phyloP scores from a whole-genome alignment of 106 monocot species.

The Acorus calamus region DNA sequence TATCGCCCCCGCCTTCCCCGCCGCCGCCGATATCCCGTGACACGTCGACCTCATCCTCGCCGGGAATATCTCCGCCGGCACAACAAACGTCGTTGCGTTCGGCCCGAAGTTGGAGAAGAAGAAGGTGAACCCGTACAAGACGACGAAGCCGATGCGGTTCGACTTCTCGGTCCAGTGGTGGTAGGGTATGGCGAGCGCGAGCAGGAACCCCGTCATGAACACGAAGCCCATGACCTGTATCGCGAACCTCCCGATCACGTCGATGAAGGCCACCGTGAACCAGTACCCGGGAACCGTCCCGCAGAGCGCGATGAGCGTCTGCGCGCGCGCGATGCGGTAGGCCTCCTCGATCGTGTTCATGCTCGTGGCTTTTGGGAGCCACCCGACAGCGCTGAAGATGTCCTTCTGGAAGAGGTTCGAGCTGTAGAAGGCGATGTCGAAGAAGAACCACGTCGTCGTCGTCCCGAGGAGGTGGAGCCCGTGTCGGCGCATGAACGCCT shows the following conservation, averaged over 20 bases:
- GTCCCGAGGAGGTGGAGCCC: constrained; percentile 20
- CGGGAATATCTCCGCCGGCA: constrained; percentile 78
- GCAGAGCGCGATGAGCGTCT: not conserved
- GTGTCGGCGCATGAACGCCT: constrained; percentile 14
- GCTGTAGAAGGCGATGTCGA: constrained; percentile 45
- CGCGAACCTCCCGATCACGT: not conserved
- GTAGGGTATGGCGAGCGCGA: constrained; percentile 10
- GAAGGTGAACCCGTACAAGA: constrained; percentile 66
- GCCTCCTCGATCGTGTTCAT: not conserved
- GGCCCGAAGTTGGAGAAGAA: constrained; percentile 94
- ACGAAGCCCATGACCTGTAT: constrained; percentile 1
- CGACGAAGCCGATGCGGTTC: constrained; percentile 52
- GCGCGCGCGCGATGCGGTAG: not conserved
- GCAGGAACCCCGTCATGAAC: constrained; percentile 15
- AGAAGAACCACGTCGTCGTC: constrained; percentile 22
- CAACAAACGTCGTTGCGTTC: constrained; percentile 75
- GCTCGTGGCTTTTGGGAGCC: not conserved
- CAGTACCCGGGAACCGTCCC: constrained; percentile 2
- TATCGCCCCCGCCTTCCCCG: constrained; percentile 70
- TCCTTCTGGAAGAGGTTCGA: constrained; percentile 46
- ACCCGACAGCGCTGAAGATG: constrained; percentile 12
- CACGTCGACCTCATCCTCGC: constrained; percentile 64
- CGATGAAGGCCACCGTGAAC: constrained; percentile 1
- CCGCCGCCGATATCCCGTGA: constrained; percentile 69
- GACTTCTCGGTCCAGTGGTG: constrained; percentile 39